A percentile compares a stretch with the other conserved stretches of the same genome.
phyloP scores from a whole-genome alignment of 179 eudicot genomes.

The Sideroxylon spinosum region DNA sequence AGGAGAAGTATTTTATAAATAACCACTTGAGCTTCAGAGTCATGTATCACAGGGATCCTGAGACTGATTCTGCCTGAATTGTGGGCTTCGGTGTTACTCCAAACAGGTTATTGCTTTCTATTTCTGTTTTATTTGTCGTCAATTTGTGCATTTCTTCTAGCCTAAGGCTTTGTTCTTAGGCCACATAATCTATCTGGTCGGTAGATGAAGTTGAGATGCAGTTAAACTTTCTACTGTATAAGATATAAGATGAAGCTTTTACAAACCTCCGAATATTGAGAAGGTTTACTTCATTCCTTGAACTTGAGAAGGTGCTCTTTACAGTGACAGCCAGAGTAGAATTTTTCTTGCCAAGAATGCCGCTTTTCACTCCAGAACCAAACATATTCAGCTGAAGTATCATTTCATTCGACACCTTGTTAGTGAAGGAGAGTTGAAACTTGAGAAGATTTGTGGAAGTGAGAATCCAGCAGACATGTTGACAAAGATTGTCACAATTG shows the following conservation, averaged over 20 bases:
- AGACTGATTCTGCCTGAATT: constrained; percentile 52
- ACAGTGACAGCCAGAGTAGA: no score
- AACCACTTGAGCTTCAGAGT: constrained; percentile 54
- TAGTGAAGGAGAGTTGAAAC: no score
- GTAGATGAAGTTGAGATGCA: neutral
- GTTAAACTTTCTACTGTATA: neutral
- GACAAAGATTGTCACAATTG: no score
- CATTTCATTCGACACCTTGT: no score
- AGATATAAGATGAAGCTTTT: neutral
- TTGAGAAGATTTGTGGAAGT: no score
- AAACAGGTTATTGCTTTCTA: constrained; percentile 36
- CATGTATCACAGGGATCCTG: constrained; percentile 50
- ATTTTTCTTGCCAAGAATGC: no score
- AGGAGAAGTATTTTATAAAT: constrained; percentile 50
- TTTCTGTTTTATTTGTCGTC: neutral
- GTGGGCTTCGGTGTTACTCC: constrained; percentile 60
- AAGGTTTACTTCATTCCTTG: no score
- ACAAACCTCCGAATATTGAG: no score
- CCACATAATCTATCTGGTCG: neutral
- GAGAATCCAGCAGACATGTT: no score
- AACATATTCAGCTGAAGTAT: no score
- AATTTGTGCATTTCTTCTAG: neutral
- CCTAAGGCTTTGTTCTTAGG: neutral
- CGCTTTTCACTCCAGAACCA: no score
- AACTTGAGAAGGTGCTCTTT: no score